These are phyloP conservation scores for Xylaria intraflava DNA, from an alignment of 495 filamentous ascomycete genomes.

Conservation along the genomic window DNA sequence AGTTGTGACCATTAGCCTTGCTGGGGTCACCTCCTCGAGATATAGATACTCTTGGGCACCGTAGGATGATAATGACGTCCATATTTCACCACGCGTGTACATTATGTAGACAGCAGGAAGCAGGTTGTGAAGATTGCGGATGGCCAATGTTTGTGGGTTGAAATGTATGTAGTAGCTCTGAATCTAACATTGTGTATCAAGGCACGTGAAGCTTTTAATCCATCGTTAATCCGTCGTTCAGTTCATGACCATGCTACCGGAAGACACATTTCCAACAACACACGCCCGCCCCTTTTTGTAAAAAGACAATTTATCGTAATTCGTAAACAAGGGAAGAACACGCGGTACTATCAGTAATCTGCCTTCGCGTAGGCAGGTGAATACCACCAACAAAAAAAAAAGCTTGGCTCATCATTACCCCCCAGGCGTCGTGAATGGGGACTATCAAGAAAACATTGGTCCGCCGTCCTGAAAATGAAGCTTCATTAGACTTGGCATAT, in stretches of 20 bases:
- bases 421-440: slow-evolving; percentile 6
- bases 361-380: slow-evolving; percentile 10
- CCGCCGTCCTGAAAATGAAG: background rate
- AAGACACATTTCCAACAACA: slow-evolving; percentile 32
- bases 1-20: too few species aligned
- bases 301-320: slow-evolving; percentile 29
- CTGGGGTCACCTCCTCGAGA: too few species aligned
- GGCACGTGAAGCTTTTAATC: slow-evolving; percentile 25
- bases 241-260: slow-evolving; percentile 37
- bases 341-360: slow-evolving; percentile 18
- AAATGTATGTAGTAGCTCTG: slow-evolving; percentile 33
- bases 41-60: too few species aligned
- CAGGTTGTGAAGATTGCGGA: background rate
- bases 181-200: slow-evolving; percentile 32
- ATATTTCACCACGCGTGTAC: too few species aligned
- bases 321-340: slow-evolving; percentile 28
- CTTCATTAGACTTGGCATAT: slow-evolving; percentile 4
- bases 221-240: slow-evolving; percentile 24
- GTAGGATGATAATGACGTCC: too few species aligned
- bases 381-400: slow-evolving; percentile 29
- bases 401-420: slow-evolving; percentile 26
- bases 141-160: slow-evolving; percentile 15
- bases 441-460: background rate
- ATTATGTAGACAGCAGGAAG: background rate
- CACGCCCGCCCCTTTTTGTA: slow-evolving; percentile 31